Evolutionary conservation across 2,329 filamentous ascomycete genomes (phyloP), one percentile per base, ranked within the genome.

Genomic region (Aspergillus ustus): DNA sequence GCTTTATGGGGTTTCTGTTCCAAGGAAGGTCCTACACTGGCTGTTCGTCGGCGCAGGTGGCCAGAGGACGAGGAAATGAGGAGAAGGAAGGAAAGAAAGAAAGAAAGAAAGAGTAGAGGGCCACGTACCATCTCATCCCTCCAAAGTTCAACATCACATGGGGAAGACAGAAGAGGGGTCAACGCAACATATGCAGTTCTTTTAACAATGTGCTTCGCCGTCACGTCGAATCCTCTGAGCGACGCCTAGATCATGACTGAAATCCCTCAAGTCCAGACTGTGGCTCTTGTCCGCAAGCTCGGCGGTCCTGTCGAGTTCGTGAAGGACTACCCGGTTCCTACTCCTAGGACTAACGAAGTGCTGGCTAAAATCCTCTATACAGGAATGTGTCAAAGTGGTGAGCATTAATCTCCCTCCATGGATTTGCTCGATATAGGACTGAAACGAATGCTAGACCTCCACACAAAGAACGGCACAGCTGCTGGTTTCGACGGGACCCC

Each of bases 291-390:
- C 65, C 75, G 67, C 19, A 64, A 73, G 25, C 73, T 80, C 2
- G 78, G 78, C 17, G 76, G 75, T 8, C 66, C 71, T 7, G 76
- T 81, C 25, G 75, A 80, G 52, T 78, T 80, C 61, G 70, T 74
- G 43, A 67, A 75, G 34, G 72, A 77, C 53, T 81, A 81, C 57
- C 79, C 79, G 7, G 79, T 82, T 15, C 74, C 75, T 28, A 69
- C 60, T 2, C 76, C 77, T 0, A 70, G 74, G 4, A 66, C 70
- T 22, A 77, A 81, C 52, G 80, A 82, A 69, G 77, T 81, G 15
- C 66, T 81, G 11, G 80, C 79, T 28, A 78, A 81, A 57, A 76
- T 81, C 2, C 73, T 82, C 29, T 81, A 81, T 61, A 78, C 73
- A 0, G 80, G 80, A 1, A 78, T 81, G 29, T 81, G 79, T 49